These are phyloP conservation scores for Dryas octopetala DNA, from an alignment of 306 rosid species.

Conservation along the genomic window DNA sequence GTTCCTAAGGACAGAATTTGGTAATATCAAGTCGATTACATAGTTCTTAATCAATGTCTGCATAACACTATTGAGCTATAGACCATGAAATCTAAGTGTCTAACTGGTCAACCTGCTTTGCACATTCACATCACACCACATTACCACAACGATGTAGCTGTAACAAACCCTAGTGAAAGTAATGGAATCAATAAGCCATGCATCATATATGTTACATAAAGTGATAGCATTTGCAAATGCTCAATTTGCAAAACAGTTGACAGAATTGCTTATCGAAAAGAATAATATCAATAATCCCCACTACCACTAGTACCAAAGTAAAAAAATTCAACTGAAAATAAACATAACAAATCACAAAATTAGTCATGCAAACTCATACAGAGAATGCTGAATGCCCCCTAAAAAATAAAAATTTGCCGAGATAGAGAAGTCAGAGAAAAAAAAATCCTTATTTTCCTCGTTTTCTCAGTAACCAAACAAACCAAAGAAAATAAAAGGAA, in stretches of 20 bases:
- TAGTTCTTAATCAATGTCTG: background rate
- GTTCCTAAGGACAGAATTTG: background rate
- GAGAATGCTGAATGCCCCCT: background rate
- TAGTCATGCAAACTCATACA: constrained; percentile 3
- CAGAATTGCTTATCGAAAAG: background rate
- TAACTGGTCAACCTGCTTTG: background rate
- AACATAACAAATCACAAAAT: background rate
- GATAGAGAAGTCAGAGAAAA: background rate
- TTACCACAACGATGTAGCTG: background rate
- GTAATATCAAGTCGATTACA: background rate
- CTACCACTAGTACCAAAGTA: too few species aligned
- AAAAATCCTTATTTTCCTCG: background rate
- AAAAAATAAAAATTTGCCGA: background rate
- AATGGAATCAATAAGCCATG: background rate
- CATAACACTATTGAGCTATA: background rate
- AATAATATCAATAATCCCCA: background rate
- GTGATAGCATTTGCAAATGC: background rate
- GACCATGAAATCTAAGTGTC: background rate
- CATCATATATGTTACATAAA: background rate
- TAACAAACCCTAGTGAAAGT: background rate
- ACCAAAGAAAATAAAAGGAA: background rate
- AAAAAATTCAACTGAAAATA: background rate
- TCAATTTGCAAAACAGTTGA: background rate
- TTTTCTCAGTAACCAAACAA: constrained; percentile 9
- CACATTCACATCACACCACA: background rate